Conservation (phyloP, 805 yeast species). For the Priceomyces fermenticarens region DNA sequence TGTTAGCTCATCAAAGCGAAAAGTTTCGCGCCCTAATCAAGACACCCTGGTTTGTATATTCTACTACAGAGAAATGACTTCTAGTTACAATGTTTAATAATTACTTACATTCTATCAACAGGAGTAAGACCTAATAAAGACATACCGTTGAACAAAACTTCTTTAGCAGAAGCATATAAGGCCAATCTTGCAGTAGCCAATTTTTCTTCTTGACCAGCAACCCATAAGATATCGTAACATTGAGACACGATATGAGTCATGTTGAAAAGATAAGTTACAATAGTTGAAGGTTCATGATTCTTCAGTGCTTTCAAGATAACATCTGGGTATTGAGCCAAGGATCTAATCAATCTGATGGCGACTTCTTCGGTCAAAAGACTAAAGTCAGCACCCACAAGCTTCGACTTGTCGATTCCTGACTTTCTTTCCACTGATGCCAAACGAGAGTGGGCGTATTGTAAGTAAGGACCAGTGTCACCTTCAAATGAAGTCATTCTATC, state of each 20-base stretch:
- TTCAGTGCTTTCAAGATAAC: conserved; percentile 76
- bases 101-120: conserved; percentile 88
- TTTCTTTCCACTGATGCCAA: conserved; percentile 92
- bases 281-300: conserved; percentile 87
- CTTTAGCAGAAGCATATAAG: conserved; percentile 83
- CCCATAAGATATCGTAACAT: conserved; percentile 96
- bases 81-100: no score
- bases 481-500: conserved; percentile 96
- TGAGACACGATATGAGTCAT: conserved; percentile 92
- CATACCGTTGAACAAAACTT: conserved; percentile 88
- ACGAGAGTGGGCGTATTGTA: conserved; percentile 98
- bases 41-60: no score
- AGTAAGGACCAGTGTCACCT: conserved; percentile 99
- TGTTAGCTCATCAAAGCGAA: no score
- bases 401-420: conserved; percentile 45
- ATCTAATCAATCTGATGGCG: conserved; percentile 69
- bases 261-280: conserved; percentile 90
- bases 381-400: conserved; percentile 50
- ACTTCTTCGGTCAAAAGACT: conserved; percentile 65
- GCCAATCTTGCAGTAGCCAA: conserved; percentile 91
- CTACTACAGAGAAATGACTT: no score
- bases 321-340: conserved; percentile 89
- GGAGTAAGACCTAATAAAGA: conserved; percentile 88
- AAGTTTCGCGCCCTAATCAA: no score
- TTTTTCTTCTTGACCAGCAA: conserved; percentile 88